A percentile compares a stretch with the other conserved stretches of the same genome.
Conservation (phyloP, 768 basidiomycete species). For the Mycena vulgaris region DNA sequence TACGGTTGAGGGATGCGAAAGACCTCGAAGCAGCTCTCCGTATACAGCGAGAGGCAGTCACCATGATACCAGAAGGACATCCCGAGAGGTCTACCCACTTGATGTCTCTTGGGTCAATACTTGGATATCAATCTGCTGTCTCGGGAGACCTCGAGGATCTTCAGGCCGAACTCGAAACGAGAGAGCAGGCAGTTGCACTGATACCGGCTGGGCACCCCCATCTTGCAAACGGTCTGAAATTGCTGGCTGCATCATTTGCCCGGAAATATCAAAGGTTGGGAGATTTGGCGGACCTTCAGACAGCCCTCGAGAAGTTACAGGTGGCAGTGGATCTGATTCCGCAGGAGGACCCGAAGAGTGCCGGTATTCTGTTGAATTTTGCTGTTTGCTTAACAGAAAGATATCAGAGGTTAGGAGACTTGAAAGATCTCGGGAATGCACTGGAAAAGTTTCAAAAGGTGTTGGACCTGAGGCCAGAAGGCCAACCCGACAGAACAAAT, state of each 20-base stretch:
- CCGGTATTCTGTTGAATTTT: not conserved
- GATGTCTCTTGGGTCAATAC: not conserved
- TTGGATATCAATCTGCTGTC: not conserved
- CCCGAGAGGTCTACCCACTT: not conserved
- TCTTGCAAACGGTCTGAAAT: not conserved
- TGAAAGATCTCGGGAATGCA: no score
- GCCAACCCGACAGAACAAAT: no score
- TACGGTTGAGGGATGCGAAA: not conserved
- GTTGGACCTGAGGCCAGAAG: no score
- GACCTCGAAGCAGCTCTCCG: not conserved
- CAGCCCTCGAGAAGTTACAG: not conserved
- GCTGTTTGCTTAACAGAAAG: not conserved
- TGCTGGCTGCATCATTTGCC: not conserved
- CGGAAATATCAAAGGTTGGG: not conserved
- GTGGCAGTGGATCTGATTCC: not conserved
- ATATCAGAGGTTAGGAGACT: no score
- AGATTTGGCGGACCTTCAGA: not conserved
- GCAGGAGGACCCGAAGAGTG: not conserved
- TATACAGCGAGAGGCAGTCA: not conserved
- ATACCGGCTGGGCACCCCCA: no score
- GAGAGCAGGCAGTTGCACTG: not conserved
- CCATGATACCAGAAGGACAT: not conserved
- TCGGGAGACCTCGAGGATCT: not conserved
- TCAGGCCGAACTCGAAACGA: not conserved
- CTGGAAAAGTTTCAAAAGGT: no score